Evolutionary conservation across 495 filamentous ascomycete genomes (phyloP).

Genomic region (Aspergillus conjunctus): DNA sequence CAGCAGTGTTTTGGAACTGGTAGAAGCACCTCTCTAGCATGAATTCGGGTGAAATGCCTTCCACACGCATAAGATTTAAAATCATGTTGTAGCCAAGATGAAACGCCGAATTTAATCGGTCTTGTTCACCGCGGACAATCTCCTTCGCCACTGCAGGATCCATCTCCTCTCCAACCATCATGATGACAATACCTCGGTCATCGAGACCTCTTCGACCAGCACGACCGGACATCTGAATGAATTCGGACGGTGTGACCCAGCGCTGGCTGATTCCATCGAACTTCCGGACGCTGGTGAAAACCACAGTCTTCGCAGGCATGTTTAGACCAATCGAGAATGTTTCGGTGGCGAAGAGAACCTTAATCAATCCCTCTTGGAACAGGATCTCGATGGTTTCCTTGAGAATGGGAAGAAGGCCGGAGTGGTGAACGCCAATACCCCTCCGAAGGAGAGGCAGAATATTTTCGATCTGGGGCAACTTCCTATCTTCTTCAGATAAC

Average conservation of each 20-base stretch:
- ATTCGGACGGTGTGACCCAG: slow-evolving; percentile 93
- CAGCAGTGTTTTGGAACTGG: slow-evolving; percentile 94
- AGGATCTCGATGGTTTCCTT: slow-evolving; percentile 99
- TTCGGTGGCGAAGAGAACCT: slow-evolving; percentile 96
- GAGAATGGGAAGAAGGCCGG: slow-evolving; percentile 89
- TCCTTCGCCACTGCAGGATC: slow-evolving; percentile 90
- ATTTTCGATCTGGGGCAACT: slow-evolving; percentile 85
- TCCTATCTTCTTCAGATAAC: slow-evolving; percentile 86
- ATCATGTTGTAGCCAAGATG: slow-evolving; percentile 99
- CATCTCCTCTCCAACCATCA: slow-evolving; percentile 98
- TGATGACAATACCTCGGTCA: slow-evolving; percentile 97
- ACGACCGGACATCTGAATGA: slow-evolving; percentile 97
- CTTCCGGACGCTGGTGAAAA: slow-evolving; percentile 94
- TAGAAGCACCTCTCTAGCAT: slow-evolving; percentile 97
- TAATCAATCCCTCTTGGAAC: slow-evolving; percentile 97
- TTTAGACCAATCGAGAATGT: slow-evolving; percentile 98
- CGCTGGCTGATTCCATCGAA: slow-evolving; percentile 82
- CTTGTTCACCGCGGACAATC: slow-evolving; percentile 94
- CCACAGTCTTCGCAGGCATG: slow-evolving; percentile 98
- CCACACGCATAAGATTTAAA: slow-evolving; percentile 90
- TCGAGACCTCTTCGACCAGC: slow-evolving; percentile 96
- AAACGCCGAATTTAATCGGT: slow-evolving; percentile 95
- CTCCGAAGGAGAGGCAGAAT: slow-evolving; percentile 86
- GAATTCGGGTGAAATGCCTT: slow-evolving; percentile 93
- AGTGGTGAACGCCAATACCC: slow-evolving; percentile 97